Percentiles rank a stretch among this genome's conserved stretches.
These are phyloP conservation scores for Lachnellula hyalina DNA, from an alignment of 2,329 filamentous ascomycete species.

Conservation along the genomic window DNA sequence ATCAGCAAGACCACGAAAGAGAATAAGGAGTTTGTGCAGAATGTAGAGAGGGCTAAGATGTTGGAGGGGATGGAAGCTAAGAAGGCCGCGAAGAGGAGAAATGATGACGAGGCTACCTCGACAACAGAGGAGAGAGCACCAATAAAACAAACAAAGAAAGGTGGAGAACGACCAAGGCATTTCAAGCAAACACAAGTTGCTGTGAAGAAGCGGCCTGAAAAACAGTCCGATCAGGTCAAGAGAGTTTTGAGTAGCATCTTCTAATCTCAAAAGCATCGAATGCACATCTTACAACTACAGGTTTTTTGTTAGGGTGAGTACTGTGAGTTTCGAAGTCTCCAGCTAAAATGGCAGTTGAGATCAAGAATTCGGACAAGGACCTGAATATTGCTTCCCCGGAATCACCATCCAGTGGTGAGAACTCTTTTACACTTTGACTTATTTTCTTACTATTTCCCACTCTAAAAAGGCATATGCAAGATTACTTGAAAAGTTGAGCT, in stretches of 20 bases:
- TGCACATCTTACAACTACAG: no score
- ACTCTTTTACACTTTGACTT: no score
- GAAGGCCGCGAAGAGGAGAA: constrained; percentile 42
- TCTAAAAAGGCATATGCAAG: no score
- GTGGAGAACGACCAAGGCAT: constrained; percentile 39
- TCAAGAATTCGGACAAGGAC: no score
- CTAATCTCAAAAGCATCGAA: constrained; percentile 28
- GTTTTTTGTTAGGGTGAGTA: no score
- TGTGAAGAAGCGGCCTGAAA: constrained; percentile 40
- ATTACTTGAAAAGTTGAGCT: no score
- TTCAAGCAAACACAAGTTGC: constrained; percentile 64
- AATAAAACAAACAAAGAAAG: constrained; percentile 25
- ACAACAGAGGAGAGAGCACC: constrained; percentile 20
- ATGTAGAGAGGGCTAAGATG: constrained; percentile 77
- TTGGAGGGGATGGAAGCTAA: constrained; percentile 66
- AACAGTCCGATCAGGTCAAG: constrained; percentile 52
- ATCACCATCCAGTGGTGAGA: no score
- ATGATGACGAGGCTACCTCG: constrained; percentile 29
- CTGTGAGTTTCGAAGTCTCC: no score
- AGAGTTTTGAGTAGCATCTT: constrained; percentile 62
- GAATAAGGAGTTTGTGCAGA: constrained; percentile 75
- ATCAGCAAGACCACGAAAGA: constrained; percentile 70
- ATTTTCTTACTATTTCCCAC: no score
- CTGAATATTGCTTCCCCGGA: no score
- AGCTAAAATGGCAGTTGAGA: no score